phyloP scores from a whole-genome alignment of 108 stramenopile species.

The Cyclotella sp. region DNA sequence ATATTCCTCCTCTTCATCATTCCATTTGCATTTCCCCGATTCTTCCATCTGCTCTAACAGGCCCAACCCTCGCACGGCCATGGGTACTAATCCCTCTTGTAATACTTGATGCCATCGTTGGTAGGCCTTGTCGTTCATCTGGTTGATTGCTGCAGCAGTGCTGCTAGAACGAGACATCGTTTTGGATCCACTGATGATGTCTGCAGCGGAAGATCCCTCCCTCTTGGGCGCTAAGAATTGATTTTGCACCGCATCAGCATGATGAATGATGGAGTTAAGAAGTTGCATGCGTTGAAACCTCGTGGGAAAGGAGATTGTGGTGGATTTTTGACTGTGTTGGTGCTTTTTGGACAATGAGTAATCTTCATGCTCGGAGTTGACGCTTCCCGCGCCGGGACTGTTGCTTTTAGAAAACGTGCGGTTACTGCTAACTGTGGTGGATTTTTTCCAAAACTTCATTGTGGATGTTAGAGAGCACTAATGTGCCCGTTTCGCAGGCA shows the following conservation, averaged over 20 bases:
- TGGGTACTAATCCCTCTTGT: conserved; percentile 46
- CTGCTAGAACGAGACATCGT: not conserved
- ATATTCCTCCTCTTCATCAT: conserved; percentile 48
- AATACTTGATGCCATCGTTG: conserved; percentile 47
- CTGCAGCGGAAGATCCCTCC: not conserved
- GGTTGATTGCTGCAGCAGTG: not conserved
- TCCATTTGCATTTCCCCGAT: not conserved
- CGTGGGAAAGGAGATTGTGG: conserved; percentile 27
- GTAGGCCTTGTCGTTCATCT: conserved; percentile 40
- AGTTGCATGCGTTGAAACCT: conserved; percentile 51
- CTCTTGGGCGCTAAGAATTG: conserved; percentile 18
- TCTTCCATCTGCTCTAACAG: conserved; percentile 20
- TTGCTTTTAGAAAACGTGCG: not conserved
- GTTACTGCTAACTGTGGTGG: not conserved
- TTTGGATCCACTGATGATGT: conserved; percentile 11
- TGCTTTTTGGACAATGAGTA: conserved; percentile 7
- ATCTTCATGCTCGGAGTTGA: not conserved
- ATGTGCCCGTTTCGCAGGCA: too few relatives aligned
- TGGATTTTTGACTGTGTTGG: not conserved
- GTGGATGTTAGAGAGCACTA: not conserved
- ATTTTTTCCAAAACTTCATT: conserved; percentile 22
- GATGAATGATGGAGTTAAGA: conserved; percentile 46
- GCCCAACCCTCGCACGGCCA: conserved; percentile 38
- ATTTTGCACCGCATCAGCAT: conserved; percentile 51
- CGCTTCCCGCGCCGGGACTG: not conserved